Conservation (phyloP, 2,329 filamentous ascomycete species). For the Curvularia sp. region DNA sequence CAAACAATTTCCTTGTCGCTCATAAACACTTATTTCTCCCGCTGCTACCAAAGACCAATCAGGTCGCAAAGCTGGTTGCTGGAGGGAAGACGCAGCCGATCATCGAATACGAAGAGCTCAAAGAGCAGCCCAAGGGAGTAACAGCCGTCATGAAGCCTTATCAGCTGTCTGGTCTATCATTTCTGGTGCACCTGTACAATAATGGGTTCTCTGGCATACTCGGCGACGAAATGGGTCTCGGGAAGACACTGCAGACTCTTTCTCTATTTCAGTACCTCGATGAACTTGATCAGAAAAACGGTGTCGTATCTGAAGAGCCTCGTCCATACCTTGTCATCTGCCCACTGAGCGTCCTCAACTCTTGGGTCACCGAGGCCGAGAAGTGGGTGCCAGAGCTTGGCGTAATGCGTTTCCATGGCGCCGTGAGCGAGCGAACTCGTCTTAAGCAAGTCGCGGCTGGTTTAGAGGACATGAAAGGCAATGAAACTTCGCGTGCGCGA, state of each 20-base stretch:
- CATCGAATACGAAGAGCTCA: constrained; percentile 52
- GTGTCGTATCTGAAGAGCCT: constrained; percentile 62
- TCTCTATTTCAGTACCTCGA: constrained; percentile 96
- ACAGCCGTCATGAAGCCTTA: constrained; percentile 82
- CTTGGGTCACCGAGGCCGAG: constrained; percentile 97
- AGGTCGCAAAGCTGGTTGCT: constrained; percentile 51
- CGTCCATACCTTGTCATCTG: constrained; percentile 97
- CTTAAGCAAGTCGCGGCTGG: constrained; percentile 61
- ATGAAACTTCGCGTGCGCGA: constrained; percentile 72
- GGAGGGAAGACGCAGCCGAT: constrained; percentile 31
- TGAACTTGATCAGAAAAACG: constrained; percentile 73
- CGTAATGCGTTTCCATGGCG: constrained; percentile 94
- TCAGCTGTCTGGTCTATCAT: constrained; percentile 95
- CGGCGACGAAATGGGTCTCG: constrained; percentile 98
- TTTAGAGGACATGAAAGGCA: constrained; percentile 55
- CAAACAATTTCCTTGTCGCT: constrained; percentile 55
- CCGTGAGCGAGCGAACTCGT: constrained; percentile 80
- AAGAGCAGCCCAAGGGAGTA: constrained; percentile 55
- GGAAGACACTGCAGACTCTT: constrained; percentile 98
- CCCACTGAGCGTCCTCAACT: constrained; percentile 92
- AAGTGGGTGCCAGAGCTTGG: constrained; percentile 91
- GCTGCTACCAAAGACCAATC: constrained; percentile 54
- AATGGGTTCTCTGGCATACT: constrained; percentile 99
- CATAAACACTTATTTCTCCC: constrained; percentile 57
- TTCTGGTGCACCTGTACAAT: constrained; percentile 99